A percentile compares a stretch with the other conserved stretches of the same genome.
Conservation (phyloP, 495 filamentous ascomycete genomes). For the Penicillium atrosanguineum region DNA sequence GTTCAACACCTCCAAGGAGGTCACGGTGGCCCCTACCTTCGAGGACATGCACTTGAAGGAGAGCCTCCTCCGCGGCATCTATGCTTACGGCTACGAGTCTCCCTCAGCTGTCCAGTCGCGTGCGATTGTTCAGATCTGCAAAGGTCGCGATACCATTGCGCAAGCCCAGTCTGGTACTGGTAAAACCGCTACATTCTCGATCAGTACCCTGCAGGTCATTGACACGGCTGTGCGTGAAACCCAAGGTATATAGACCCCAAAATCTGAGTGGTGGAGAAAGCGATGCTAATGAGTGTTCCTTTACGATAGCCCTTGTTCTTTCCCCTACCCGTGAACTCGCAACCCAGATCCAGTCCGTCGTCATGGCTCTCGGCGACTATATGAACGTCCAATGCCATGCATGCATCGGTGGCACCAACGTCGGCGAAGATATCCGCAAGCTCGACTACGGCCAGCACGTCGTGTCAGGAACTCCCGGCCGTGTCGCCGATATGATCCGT, state of each 20-base stretch:
- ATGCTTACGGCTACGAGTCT: constrained; percentile 97
- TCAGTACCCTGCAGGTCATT: constrained; percentile 94
- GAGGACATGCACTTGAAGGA: constrained; percentile 90
- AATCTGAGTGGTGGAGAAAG: background rate
- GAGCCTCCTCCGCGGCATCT: constrained; percentile 93
- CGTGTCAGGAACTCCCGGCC: constrained; percentile 91
- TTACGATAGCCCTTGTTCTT: constrained; percentile 75
- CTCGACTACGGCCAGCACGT: constrained; percentile 97
- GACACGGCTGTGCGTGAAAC: constrained; percentile 80
- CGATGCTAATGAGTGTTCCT: constrained; percentile 11
- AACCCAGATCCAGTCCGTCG: constrained; percentile 95
- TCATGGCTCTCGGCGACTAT: constrained; percentile 96
- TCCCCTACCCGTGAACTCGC: constrained; percentile 97
- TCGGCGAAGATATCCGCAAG: constrained; percentile 95
- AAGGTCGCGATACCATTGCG: constrained; percentile 96
- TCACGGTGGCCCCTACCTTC: constrained; percentile 74
- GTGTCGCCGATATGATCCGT: constrained; percentile 98
- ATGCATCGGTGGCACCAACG: constrained; percentile 96
- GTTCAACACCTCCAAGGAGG: constrained; percentile 97
- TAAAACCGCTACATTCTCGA: constrained; percentile 98
- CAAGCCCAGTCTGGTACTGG: constrained; percentile 99
- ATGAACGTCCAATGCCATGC: constrained; percentile 99
- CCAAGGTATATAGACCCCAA: constrained; percentile 52
- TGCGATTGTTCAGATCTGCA: constrained; percentile 98
- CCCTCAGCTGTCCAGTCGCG: constrained; percentile 96